Percentiles rank a stretch among this genome's conserved stretches.
phyloP scores from a whole-genome alignment of 148 eudicot genomes.

The Amaranthus palmeri region DNA sequence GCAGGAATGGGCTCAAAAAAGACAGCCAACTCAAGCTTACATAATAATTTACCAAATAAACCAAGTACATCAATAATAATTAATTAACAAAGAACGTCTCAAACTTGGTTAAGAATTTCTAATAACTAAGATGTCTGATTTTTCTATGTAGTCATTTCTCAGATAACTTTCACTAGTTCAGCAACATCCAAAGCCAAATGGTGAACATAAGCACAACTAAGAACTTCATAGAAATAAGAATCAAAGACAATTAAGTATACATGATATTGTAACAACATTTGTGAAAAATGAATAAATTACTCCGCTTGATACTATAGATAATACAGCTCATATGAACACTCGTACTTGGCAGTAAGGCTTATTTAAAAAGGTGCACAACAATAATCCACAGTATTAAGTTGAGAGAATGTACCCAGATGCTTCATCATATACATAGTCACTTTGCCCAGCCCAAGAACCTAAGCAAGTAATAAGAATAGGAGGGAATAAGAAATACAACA shows the following conservation, averaged over 20 bases:
- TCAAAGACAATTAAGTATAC: not conserved
- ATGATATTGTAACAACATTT: not conserved
- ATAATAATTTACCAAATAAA: not conserved
- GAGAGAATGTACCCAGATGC: constrained; percentile 61
- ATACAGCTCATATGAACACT: not conserved
- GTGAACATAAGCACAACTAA: not conserved
- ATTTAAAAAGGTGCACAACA: constrained; percentile 6
- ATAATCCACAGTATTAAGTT: constrained; percentile 8
- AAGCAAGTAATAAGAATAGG: constrained; percentile 12
- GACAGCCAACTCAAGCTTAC: too few species aligned
- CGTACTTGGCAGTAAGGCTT: not conserved
- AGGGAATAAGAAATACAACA: not conserved
- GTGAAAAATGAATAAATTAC: not conserved
- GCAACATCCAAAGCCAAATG: not conserved
- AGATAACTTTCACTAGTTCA: not conserved
- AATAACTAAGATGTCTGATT: not conserved
- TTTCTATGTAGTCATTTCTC: not conserved
- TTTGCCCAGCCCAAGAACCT: constrained; percentile 44
- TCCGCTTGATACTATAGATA: not conserved
- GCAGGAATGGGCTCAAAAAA: too few species aligned
- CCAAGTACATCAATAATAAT: not conserved
- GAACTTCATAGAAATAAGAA: not conserved
- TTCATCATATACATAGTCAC: constrained; percentile 76
- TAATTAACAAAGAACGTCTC: not conserved
- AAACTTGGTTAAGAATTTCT: not conserved